phyloP scores from a whole-genome alignment of 2,329 filamentous ascomycete genomes.

The Aspergillus latus region DNA sequence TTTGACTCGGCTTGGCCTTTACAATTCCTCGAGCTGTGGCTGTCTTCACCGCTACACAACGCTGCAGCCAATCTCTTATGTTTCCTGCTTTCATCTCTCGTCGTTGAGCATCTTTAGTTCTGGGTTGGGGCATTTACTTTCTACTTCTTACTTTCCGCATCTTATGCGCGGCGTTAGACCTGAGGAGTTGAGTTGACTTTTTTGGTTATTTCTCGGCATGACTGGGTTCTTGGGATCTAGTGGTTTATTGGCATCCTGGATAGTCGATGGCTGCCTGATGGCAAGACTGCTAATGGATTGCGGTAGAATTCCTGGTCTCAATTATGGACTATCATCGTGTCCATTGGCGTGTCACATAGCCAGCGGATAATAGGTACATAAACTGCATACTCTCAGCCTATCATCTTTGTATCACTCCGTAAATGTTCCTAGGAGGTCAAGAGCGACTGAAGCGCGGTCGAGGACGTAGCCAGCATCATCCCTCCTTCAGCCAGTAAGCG shows the following conservation, averaged over 20 bases:
- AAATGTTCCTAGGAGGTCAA: not conserved
- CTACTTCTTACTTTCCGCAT: slow-evolving; percentile 14
- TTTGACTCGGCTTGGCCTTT: no score
- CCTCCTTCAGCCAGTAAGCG: slow-evolving; percentile 16
- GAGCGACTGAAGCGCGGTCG: slow-evolving; percentile 13
- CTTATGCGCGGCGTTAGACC: slow-evolving; percentile 30
- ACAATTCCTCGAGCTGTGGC: not conserved
- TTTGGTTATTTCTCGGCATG: slow-evolving; percentile 16
- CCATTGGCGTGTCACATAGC: slow-evolving; percentile 22
- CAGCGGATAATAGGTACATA: slow-evolving; percentile 23
- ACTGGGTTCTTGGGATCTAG: not conserved
- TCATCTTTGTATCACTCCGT: slow-evolving; percentile 9
- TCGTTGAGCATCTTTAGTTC: slow-evolving; percentile 17
- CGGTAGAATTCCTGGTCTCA: slow-evolving; percentile 17
- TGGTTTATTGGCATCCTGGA: not conserved
- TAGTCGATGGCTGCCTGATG: slow-evolving; percentile 8
- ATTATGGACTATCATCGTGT: slow-evolving; percentile 11
- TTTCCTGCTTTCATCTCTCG: slow-evolving; percentile 7
- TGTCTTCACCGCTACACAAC: not conserved
- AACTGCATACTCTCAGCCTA: slow-evolving; percentile 19
- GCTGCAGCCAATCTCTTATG: slow-evolving; percentile 3
- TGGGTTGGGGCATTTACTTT: slow-evolving; percentile 17
- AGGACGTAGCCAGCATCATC: slow-evolving; percentile 11
- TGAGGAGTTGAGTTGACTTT: slow-evolving; percentile 21
- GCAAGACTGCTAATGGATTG: slow-evolving; percentile 9